Base-by-base conservation (phyloP, 805 yeast genomes). In the Ogataea neopini region DNA sequence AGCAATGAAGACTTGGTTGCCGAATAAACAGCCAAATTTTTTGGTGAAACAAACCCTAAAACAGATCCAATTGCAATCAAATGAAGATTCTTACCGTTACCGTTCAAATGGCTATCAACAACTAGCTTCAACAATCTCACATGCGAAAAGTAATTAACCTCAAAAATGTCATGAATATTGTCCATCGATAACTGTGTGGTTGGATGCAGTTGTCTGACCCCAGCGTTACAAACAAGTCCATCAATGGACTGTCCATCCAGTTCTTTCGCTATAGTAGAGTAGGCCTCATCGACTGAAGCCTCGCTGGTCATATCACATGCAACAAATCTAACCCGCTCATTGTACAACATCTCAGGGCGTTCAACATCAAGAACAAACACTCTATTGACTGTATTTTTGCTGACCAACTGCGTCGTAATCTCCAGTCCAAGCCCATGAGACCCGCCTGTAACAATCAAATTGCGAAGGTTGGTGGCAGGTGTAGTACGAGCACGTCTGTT, bases 361-460 rank as follows among this genome's bases (percentile, higher is more conserved):
- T 44, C 46, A 11, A 17, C 18, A 32, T 48, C 56, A 23, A 50
- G 25, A 36, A 53, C 47, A 25, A 40, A 48, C 6, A 52, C 37
- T 17, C 25, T 22, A 22, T 22, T 8, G 8, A 22, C 25, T 22
- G 25, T 5, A 8, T 22, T 22, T 22, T 6, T 22, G 5, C 25
- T n/a, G 34, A 23, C 10, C 14, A 76, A 52, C 15, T 19, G 40
- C 28, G 54, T 53, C 3, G 69, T 73, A 4, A 76, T 56, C 40
- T 69, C 74, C 1, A 56, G 52, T 0, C 84, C 84, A n/a, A 79
- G 60, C 0, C 84, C 83, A 26, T 60, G 54, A 13, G 76, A 64
- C 0, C 82, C 83, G 0, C 84, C 84, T 0, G 83, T 77, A 5
- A 77, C 62, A 20, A 77, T 39, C 2, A 75, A 73, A 20, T 60